A percentile compares a stretch with the other conserved stretches of the same genome.
Evolutionary conservation across 2,329 filamentous ascomycete genomes (phyloP).

Genomic region (Aspergillus sp.): DNA sequence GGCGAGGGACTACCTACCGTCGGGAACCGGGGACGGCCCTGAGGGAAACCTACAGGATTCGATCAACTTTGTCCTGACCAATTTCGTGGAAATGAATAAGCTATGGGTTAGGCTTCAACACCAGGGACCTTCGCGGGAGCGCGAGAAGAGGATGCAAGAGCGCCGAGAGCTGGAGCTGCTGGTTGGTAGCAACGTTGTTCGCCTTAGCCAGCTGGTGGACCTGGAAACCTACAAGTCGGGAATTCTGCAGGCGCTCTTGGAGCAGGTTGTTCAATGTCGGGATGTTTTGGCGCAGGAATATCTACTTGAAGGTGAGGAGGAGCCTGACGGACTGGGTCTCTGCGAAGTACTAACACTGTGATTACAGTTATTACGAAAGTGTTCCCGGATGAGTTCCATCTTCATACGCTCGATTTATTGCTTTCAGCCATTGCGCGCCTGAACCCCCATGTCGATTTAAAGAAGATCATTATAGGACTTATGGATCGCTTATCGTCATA

Average conservation of each 20-base stretch:
- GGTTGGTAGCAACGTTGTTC: conserved; percentile 93
- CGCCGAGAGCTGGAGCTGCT: conserved; percentile 92
- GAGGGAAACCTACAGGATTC: conserved; percentile 96
- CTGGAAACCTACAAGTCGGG: conserved; percentile 89
- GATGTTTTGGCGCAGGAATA: conserved; percentile 98
- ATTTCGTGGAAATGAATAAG: conserved; percentile 99
- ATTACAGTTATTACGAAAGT: conserved; percentile 89
- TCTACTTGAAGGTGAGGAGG: conserved; percentile 68
- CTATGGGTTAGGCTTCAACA: conserved; percentile 97
- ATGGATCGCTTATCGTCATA: conserved; percentile 97
- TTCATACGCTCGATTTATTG: conserved; percentile 94
- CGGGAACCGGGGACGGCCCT: conserved; percentile 79
- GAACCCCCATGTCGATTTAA: conserved; percentile 96
- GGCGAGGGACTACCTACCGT: conserved; percentile 83
- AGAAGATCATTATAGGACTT: conserved; percentile 93
- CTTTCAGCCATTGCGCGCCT: conserved; percentile 88
- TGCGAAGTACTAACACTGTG: conserved; percentile 11
- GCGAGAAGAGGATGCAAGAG: conserved; percentile 90
- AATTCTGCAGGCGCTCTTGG: conserved; percentile 83
- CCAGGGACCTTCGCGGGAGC: conserved; percentile 92
- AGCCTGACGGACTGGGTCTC: conserved; percentile 19
- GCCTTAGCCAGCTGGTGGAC: conserved; percentile 92
- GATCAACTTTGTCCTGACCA: conserved; percentile 96
- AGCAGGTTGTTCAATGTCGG: conserved; percentile 96
- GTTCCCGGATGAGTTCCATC: conserved; percentile 96